Conservation (phyloP, 768 basidiomycete species). For the Sarcodon sp. region DNA sequence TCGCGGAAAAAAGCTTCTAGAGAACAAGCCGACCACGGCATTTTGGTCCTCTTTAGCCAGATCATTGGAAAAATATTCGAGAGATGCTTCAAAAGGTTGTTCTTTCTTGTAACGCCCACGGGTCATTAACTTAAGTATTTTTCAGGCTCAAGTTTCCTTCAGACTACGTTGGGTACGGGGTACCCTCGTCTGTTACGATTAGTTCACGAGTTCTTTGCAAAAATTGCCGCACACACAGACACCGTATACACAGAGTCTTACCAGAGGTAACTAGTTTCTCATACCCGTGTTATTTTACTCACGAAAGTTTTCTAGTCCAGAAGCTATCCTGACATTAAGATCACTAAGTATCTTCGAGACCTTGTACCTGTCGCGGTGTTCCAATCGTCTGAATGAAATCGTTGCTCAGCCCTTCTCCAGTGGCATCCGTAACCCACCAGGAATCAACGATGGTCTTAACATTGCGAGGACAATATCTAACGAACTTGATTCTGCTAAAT, state of each 20-base stretch:
- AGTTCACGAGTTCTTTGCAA: constrained; percentile 95
- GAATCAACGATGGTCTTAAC: constrained; percentile 61
- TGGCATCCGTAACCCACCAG: constrained; percentile 58
- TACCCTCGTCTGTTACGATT: constrained; percentile 83
- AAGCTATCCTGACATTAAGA: constrained; percentile 81
- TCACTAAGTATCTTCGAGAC: constrained; percentile 77
- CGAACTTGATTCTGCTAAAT: constrained; percentile 85
- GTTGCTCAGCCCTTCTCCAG: constrained; percentile 68
- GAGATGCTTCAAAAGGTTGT: constrained; percentile 71
- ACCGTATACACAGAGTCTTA: constrained; percentile 75
- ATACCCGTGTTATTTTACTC: too few species aligned
- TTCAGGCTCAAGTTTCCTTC: constrained; percentile 80
- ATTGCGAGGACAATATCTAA: constrained; percentile 73
- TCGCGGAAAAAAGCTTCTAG: constrained; percentile 42
- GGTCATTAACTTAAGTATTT: not conserved
- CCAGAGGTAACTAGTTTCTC: too few species aligned
- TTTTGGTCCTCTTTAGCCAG: constrained; percentile 84
- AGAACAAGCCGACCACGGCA: constrained; percentile 80
- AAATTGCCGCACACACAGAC: constrained; percentile 91
- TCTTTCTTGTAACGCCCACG: not conserved
- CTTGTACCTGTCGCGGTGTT: constrained; percentile 78
- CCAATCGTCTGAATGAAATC: constrained; percentile 73
- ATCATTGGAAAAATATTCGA: constrained; percentile 70
- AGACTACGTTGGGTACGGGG: constrained; percentile 76
- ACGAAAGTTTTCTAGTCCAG: constrained; percentile 45